Evolutionary conservation across 129 eudicot species (phyloP).

Genomic region (Calendula officinalis): DNA sequence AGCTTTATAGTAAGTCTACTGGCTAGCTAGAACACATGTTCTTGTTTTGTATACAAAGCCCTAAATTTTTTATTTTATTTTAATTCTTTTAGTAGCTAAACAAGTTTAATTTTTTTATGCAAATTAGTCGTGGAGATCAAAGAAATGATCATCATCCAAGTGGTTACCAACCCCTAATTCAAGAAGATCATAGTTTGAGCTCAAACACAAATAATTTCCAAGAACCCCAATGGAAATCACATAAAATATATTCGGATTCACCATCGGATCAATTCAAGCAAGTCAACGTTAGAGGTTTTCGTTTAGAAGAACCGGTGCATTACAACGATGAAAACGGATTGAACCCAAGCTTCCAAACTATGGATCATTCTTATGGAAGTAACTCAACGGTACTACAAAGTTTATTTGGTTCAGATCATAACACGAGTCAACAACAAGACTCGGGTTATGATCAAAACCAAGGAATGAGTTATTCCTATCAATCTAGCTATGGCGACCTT

Average conservation of each 20-base stretch:
- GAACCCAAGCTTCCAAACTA: slow-evolving; percentile 37
- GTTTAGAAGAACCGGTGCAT: slow-evolving; percentile 30
- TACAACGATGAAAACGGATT: slow-evolving; percentile 28
- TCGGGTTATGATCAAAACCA: slow-evolving; percentile 41
- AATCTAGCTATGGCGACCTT: slow-evolving; percentile 30
- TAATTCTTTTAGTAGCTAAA: slow-evolving; percentile 11
- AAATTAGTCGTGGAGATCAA: slow-evolving; percentile 50
- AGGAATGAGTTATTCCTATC: slow-evolving; percentile 33
- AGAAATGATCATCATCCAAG: slow-evolving; percentile 50
- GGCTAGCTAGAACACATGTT: slow-evolving; percentile 9
- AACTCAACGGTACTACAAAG: slow-evolving; percentile 50
- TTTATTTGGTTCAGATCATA: slow-evolving; percentile 48
- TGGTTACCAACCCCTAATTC: slow-evolving; percentile 62
- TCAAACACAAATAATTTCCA: slow-evolving; percentile 34
- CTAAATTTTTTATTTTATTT: slow-evolving; percentile 17
- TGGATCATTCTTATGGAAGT: slow-evolving; percentile 55
- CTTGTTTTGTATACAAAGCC: slow-evolving; percentile 21
- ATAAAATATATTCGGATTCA: slow-evolving; percentile 39
- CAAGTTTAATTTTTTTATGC: slow-evolving; percentile 3
- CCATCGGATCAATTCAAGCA: slow-evolving; percentile 35
- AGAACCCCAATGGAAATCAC: slow-evolving; percentile 54
- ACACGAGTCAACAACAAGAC: slow-evolving; percentile 40
- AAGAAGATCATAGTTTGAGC: slow-evolving; percentile 43
- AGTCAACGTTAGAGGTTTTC: slow-evolving; percentile 43
- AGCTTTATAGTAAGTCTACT: slow-evolving; percentile 57